Percentiles rank a stretch among this genome's conserved stretches.
Conservation (phyloP, 192 early-diverging fungal species). For the Spinellus fusiger region DNA sequence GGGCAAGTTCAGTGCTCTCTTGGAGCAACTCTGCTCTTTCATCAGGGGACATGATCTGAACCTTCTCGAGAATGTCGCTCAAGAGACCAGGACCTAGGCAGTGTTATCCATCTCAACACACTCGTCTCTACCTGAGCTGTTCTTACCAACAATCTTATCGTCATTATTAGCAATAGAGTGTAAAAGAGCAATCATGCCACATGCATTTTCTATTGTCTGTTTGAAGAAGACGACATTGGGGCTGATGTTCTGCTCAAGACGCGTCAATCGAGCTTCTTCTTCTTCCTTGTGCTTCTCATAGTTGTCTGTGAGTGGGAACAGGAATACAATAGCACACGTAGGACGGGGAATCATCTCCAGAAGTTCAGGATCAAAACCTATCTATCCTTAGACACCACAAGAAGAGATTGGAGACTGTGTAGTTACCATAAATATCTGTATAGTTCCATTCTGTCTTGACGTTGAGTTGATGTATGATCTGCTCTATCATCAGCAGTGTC, state of each 20-base stretch:
- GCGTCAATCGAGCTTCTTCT: conserved; percentile 40
- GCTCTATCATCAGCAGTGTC: neutral
- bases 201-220: conserved; percentile 89
- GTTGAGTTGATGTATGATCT: conserved; percentile 67
- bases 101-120: too few species aligned
- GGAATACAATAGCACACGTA: conserved; percentile 73
- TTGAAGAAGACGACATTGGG: conserved; percentile 68
- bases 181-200: conserved; percentile 91
- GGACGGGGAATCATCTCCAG: conserved; percentile 78
- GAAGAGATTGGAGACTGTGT: neutral
- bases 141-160: conserved; percentile 37
- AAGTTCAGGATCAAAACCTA: conserved; percentile 79
- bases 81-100: conserved; percentile 50
- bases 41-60: conserved; percentile 53
- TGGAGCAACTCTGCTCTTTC: conserved; percentile 74
- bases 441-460: conserved; percentile 58
- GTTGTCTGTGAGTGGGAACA: conserved; percentile 76
- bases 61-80: conserved; percentile 58
- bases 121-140: too few species aligned
- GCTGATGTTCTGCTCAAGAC: conserved; percentile 45
- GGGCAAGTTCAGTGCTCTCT: conserved; percentile 44
- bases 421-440: conserved; percentile 72
- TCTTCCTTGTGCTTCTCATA: conserved; percentile 47
- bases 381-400: neutral
- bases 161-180: conserved; percentile 80